Percentiles rank a stretch among this genome's conserved stretches.
phyloP scores from a whole-genome alignment of 2,329 filamentous ascomycete species.

The Graphilbum sp. region DNA sequence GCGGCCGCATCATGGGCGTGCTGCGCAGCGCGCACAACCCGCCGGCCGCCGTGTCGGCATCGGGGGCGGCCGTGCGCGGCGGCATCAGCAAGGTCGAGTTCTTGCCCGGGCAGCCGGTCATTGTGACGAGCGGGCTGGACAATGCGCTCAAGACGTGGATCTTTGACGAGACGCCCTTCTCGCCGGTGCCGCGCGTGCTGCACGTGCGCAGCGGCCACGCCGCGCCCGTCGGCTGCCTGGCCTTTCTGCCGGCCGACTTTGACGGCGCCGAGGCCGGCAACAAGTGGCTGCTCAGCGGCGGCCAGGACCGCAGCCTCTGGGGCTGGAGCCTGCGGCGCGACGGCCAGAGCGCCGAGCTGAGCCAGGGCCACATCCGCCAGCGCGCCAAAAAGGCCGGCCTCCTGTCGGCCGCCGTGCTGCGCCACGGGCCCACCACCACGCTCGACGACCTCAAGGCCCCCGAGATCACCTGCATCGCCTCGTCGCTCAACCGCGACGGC shows the following conservation, averaged over 20 bases:
- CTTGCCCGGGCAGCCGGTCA: constrained; percentile 70
- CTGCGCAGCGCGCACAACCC: constrained; percentile 79
- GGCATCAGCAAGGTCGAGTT: constrained; percentile 85
- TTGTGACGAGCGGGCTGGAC: constrained; percentile 80
- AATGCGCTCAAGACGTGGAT: constrained; percentile 96
- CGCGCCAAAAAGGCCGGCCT: constrained; percentile 82
- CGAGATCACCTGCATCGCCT: constrained; percentile 81
- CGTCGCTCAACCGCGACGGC: constrained; percentile 83
- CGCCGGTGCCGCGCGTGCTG: constrained; percentile 66
- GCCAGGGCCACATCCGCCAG: constrained; percentile 74
- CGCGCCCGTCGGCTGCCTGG: constrained; percentile 63
- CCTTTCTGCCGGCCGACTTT: constrained; percentile 75
- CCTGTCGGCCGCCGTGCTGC: constrained; percentile 37
- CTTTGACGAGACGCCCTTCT: constrained; percentile 84
- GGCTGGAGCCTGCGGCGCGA: constrained; percentile 90
- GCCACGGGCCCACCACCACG: constrained; percentile 44
- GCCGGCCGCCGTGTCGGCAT: constrained; percentile 21
- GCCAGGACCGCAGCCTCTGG: constrained; percentile 83
- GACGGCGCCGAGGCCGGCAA: constrained; percentile 78
- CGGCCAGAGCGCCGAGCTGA: constrained; percentile 84
- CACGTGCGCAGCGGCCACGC: constrained; percentile 82
- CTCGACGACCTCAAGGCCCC: constrained; percentile 73
- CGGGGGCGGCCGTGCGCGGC: constrained; percentile 44
- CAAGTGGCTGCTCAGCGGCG: constrained; percentile 88
- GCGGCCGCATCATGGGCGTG: constrained; percentile 72